phyloP scores from a whole-genome alignment of 139 green algal species.

The Chlamydomonas incerta region DNA sequence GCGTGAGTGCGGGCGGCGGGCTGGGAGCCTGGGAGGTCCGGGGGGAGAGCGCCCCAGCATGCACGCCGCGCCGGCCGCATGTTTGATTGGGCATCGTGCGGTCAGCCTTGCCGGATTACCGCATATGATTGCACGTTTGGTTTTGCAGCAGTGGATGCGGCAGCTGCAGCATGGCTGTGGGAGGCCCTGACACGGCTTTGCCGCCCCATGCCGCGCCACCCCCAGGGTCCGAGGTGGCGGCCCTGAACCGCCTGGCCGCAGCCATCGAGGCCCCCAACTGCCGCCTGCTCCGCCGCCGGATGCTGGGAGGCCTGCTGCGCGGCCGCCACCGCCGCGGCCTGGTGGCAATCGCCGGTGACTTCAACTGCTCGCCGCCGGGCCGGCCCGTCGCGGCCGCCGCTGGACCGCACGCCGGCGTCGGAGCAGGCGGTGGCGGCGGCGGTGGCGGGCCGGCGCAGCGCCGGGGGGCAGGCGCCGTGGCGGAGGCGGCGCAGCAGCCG shows the following conservation, averaged over 20 bases:
- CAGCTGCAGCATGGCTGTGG: too few species aligned
- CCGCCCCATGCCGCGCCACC: background rate
- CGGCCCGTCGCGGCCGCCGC: background rate
- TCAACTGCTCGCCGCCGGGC: slow-evolving; percentile 20
- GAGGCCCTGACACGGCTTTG: too few species aligned
- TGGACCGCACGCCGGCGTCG: background rate
- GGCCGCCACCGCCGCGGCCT: slow-evolving; percentile 7
- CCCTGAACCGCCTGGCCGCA: slow-evolving; percentile 4
- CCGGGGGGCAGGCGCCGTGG: too few species aligned
- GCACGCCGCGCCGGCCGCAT: too few species aligned
- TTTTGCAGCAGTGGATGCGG: too few species aligned
- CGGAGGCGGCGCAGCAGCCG: too few species aligned
- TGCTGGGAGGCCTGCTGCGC: background rate
- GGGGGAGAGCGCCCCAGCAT: too few species aligned
- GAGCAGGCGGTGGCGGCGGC: background rate
- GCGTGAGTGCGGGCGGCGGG: too few species aligned
- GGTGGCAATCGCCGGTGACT: slow-evolving; percentile 14
- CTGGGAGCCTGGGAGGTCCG: too few species aligned
- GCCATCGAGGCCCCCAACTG: slow-evolving; percentile 9
- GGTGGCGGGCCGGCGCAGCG: background rate
- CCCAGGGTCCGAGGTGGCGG: slow-evolving; percentile 4
- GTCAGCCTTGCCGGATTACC: too few species aligned
- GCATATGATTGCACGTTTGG: too few species aligned
- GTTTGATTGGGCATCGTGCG: too few species aligned
- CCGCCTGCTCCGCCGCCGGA: slow-evolving; percentile 15